Evolutionary conservation across 1,139 yeast genomes (phyloP).

Genomic region (Candida sanyaensis): DNA sequence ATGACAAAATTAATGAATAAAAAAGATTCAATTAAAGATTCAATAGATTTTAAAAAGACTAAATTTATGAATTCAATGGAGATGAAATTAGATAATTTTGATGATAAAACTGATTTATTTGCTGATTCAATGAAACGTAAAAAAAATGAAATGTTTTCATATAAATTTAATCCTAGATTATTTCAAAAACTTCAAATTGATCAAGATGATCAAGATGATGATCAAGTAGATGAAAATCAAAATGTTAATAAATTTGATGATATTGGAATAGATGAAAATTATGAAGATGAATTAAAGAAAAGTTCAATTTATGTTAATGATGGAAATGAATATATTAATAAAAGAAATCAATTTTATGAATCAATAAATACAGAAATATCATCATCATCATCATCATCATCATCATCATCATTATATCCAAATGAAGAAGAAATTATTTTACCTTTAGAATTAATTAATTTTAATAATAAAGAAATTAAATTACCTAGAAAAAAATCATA

Average conservation of each 20-base stretch:
- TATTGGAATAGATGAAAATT: neutral
- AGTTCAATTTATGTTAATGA: slow-evolving; percentile 3
- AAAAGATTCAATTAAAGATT: slow-evolving; percentile 16
- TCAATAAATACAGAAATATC: neutral
- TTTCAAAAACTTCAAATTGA: slow-evolving; percentile 13
- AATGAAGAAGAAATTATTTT: slow-evolving; percentile 15
- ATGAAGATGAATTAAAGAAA: slow-evolving; percentile 3
- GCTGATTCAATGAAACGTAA: slow-evolving; percentile 10
- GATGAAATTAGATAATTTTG: slow-evolving; percentile 10
- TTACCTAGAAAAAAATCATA: slow-evolving; percentile 28
- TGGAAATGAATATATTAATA: slow-evolving; percentile 10
- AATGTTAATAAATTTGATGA: slow-evolving; percentile 1
- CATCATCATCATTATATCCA: no score
- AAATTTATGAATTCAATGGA: slow-evolving; percentile 4
- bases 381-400: no score
- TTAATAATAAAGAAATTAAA: slow-evolving; percentile 14
- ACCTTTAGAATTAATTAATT: slow-evolving; percentile 25
- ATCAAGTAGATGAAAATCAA: slow-evolving; percentile 6
- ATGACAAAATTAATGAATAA: slow-evolving; percentile 16
- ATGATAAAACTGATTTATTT: slow-evolving; percentile 12
- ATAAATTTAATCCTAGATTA: slow-evolving; percentile 16
- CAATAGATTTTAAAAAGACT: slow-evolving; percentile 12
- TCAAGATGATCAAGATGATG: slow-evolving; percentile 8
- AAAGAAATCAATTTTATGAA: slow-evolving; percentile 11
- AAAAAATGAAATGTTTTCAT: slow-evolving; percentile 3